Evolutionary conservation across 371 early-diverging fungal genomes (phyloP), one percentile per base, ranked within the genome.

Genomic region (Mucor sp.): DNA sequence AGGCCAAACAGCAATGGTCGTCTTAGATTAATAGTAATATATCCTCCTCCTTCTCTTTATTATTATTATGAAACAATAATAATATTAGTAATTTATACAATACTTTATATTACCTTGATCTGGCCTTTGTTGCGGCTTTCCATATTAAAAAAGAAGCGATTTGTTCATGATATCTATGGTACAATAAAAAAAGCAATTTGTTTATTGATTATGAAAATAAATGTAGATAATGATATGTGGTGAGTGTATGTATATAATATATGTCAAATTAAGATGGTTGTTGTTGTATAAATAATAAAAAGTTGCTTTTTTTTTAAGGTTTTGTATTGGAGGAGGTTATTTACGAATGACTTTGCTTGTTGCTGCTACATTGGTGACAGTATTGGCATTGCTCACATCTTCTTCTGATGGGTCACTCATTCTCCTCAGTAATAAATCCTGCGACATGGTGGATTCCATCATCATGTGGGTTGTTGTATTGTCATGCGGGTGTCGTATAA

Each of bases 391-490:
- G 28, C 56, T 41, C 1, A 37, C 19, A 19, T 58, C 47, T 14
- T 60, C 60, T 14, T 67, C 56, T 1, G 55, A 61, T 25, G 28
- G 47, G 44, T 67, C 67, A 56, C 62, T 61, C 35, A 57, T 35
- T 23, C 67, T 41, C 41, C 62, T 60, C 27, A 69, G 32, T 41
- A 69, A 35, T 55, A 55, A 60, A 56, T 69, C 69, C 15, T 64
- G 57, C 2, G 69, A 69, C 58, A 69, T 56, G 27, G 53, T 50
- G 0, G 69, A 69, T 27, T 65, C 69, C 56, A 69, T 44, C 12
- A 61, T 32, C 3, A 23, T 25, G 1, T 12, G 19, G 4, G 39
- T 33, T 33, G 33, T 33, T 33, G 33, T 44, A 9, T n/a, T 62
- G 37, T 65, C 55, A 60, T 63, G 69, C 9, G 55, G 65, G 32